Evolutionary conservation across 208 protist species (phyloP), one percentile per base, ranked within the genome.

Genomic region (Strigomonas culicis): DNA sequence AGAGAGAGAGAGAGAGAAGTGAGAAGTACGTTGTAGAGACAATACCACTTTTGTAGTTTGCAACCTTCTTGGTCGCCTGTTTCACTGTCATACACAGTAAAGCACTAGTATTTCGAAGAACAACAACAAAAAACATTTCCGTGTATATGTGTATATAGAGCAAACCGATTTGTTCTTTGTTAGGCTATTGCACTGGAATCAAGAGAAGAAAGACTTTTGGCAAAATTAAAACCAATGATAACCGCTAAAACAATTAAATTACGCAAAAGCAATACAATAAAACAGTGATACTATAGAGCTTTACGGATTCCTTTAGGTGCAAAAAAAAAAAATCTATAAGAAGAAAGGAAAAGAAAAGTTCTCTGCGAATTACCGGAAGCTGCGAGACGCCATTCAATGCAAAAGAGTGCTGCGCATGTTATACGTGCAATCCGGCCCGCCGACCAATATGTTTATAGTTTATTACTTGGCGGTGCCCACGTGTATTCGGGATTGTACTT

Each of bases 401-500:
- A n/a, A 53, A 53, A 63, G 31, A 64, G 58, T 31, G 34, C 21
- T 57, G 30, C 46, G 7, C 36, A n/a, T 25, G 36, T 43, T 39
- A 56, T 44, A 62, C 4, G 7, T 41, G 10, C 11, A 11, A 27
- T n/a, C n/a, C n/a, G n/a, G n/a, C n/a, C n/a, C n/a, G n/a, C n/a
- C n/a, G n/a, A n/a, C n/a, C 27, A 57, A 57, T 47, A 28, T 22
- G 25, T 46, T 70, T 73, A 90, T 50, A 90, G 69, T 65, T 90
- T 90, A 67, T 90, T 85, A 17, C 70, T 44, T 1, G 82, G 68
- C 1, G 68, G 64, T 11, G 67, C 27, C 77, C 80, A 90, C 32
- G 79, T 74, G 63, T 87, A 90, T 21, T 64, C 74, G 24, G 75
- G 68, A 32, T 74, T 49, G 47, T 68, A 53, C 70, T 86, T 85